Conservation (phyloP, 257 asterid genomes). For the Solanum pinnatisectum region DNA sequence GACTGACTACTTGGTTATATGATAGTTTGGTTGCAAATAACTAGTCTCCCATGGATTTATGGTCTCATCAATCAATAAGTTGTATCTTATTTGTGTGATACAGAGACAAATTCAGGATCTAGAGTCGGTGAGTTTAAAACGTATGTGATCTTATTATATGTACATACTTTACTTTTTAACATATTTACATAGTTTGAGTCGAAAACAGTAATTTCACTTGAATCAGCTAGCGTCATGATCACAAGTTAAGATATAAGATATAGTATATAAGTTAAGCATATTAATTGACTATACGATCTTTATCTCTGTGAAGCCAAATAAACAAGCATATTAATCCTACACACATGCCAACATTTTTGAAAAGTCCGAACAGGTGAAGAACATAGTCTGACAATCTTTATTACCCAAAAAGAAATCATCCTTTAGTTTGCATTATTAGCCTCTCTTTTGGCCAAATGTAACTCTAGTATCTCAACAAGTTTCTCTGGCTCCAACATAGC, state of each 20-base stretch:
- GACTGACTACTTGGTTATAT: not conserved
- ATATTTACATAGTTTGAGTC: not conserved
- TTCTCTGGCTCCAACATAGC: slow-evolving; percentile 9
- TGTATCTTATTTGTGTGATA: not conserved
- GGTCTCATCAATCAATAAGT: not conserved
- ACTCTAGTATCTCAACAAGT: slow-evolving; percentile 9
- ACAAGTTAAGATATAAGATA: not conserved
- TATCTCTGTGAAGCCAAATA: not conserved
- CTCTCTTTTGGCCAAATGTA: not conserved
- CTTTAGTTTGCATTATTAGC: slow-evolving; percentile 2
- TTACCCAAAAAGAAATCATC: not conserved
- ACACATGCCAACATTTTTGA: not conserved
- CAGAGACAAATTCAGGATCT: not conserved
- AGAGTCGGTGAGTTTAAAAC: not conserved
- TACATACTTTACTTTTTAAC: not conserved
- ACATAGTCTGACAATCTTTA: not conserved
- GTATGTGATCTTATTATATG: not conserved
- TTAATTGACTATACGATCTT: not conserved
- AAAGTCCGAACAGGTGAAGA: not conserved
- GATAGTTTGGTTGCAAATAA: not conserved
- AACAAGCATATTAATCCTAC: not conserved
- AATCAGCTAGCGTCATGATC: not conserved
- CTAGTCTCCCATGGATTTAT: not conserved
- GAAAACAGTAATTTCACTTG: not conserved
- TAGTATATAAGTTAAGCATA: not conserved